These are phyloP conservation scores for Penicillium thymicola DNA, from an alignment of 2,329 filamentous ascomycete genomes.

Conservation along the genomic window DNA sequence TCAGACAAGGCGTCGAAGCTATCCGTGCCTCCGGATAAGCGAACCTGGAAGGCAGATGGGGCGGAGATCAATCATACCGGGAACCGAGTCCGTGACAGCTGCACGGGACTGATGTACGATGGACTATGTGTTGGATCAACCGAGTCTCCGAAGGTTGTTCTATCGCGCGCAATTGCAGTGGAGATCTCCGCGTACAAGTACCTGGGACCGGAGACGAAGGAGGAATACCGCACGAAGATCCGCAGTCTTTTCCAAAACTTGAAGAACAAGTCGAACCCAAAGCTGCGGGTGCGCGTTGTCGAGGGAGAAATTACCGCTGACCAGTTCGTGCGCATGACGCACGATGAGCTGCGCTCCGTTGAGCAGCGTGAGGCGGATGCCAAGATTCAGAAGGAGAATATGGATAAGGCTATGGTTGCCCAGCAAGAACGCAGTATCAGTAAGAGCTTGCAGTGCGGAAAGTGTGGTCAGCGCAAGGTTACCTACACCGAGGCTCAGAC, in stretches of 20 bases:
- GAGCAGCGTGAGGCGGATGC: slow-evolving; percentile 74
- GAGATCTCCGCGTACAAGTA: slow-evolving; percentile 72
- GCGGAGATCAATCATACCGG: slow-evolving; percentile 75
- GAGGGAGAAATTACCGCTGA: slow-evolving; percentile 67
- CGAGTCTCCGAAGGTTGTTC: slow-evolving; percentile 60
- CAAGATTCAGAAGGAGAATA: slow-evolving; percentile 82
- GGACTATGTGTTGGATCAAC: slow-evolving; percentile 72
- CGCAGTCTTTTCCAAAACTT: slow-evolving; percentile 91
- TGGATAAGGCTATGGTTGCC: slow-evolving; percentile 94
- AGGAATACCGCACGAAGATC: slow-evolving; percentile 81
- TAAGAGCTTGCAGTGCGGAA: slow-evolving; percentile 81
- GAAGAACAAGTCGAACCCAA: slow-evolving; percentile 83
- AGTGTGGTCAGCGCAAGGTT: slow-evolving; percentile 90
- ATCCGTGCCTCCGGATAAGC: slow-evolving; percentile 65
- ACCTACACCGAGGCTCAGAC: slow-evolving; percentile 97
- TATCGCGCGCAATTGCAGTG: slow-evolving; percentile 64
- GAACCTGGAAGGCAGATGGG: slow-evolving; percentile 76
- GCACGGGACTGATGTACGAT: slow-evolving; percentile 90
- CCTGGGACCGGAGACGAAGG: slow-evolving; percentile 66
- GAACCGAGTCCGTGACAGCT: slow-evolving; percentile 72
- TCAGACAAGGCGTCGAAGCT: slow-evolving; percentile 52
- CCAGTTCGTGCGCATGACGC: slow-evolving; percentile 78
- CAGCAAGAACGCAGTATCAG: slow-evolving; percentile 88
- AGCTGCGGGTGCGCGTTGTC: slow-evolving; percentile 73
- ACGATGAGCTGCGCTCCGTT: slow-evolving; percentile 86